phyloP scores from a whole-genome alignment of 371 early-diverging fungal genomes.

The Batkoa obscura region DNA sequence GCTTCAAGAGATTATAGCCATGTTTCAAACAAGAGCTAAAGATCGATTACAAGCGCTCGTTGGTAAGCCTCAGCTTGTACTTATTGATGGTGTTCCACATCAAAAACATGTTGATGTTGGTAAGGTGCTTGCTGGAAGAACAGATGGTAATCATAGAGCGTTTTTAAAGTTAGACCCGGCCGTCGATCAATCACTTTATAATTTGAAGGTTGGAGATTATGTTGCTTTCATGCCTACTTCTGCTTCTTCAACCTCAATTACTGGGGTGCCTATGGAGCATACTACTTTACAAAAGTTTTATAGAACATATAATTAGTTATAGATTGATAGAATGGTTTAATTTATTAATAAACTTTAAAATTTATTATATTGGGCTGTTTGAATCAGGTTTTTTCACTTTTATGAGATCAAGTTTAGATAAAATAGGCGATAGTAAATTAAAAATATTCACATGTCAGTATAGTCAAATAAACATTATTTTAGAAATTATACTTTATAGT shows the following conservation, averaged over 20 bases:
- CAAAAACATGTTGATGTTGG: conserved; percentile 17
- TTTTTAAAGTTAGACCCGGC: conserved; percentile 15
- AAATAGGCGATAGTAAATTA: too few relatives aligned
- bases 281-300: background rate
- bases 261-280: background rate
- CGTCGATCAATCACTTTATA: conserved; percentile 10
- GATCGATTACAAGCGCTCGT: conserved; percentile 26
- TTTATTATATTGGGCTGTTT: too few relatives aligned
- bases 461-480: too few relatives aligned
- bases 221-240: conserved; percentile 15
- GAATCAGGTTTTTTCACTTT: too few relatives aligned
- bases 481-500: too few relatives aligned
- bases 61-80: conserved; percentile 30
- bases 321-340: too few relatives aligned
- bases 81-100: conserved; percentile 35
- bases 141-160: conserved; percentile 35
- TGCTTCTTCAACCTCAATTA: conserved; percentile 9
- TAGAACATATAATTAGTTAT: background rate
- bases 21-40: conserved; percentile 38
- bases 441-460: too few relatives aligned
- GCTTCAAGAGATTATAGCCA: conserved; percentile 38
- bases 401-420: too few relatives aligned
- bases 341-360: too few relatives aligned
- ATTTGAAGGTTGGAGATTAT: conserved; percentile 14
- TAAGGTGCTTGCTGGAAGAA: conserved; percentile 22